phyloP scores from a whole-genome alignment of 805 yeast species.

The Candida hispaniensis region DNA sequence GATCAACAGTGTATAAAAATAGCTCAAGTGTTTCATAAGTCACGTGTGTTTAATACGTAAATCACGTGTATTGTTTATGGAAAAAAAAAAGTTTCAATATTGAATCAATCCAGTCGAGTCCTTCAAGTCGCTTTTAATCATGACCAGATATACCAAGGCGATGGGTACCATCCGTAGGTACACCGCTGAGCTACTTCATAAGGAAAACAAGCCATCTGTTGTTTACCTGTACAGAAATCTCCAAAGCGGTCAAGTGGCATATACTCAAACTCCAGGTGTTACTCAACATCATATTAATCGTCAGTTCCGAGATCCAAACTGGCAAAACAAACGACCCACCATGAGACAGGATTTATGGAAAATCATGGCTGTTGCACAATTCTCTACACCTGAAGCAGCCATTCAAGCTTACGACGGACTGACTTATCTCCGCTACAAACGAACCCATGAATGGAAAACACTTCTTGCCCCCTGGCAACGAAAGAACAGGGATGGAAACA shows the following conservation, averaged over 20 bases:
- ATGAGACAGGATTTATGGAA: conserved; percentile 84
- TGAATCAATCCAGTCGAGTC: too few species aligned
- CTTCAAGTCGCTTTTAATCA: too few species aligned
- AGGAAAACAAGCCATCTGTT: conserved; percentile 40
- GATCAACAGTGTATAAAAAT: too few species aligned
- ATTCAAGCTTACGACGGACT: conserved; percentile 64
- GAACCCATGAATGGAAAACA: conserved; percentile 49
- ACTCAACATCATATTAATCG: conserved; percentile 41
- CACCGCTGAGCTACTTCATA: conserved; percentile 9
- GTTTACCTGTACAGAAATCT: conserved; percentile 74
- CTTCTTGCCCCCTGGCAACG: conserved; percentile 60
- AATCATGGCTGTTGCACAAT: conserved; percentile 73
- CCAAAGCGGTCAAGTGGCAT: conserved; percentile 81
- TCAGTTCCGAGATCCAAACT: conserved; percentile 73
- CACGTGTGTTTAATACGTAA: too few species aligned
- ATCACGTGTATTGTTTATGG: too few species aligned
- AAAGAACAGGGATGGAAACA: conserved; percentile 64
- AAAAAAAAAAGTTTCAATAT: too few species aligned
- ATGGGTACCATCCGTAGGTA: conserved; percentile 15
- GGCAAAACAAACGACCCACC: conserved; percentile 77
- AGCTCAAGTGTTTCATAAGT: too few species aligned
- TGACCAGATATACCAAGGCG: conserved; percentile 11
- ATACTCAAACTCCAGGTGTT: conserved; percentile 68
- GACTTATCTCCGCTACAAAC: conserved; percentile 58
- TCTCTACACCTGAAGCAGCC: conserved; percentile 50